Base-by-base conservation (phyloP, 352 stramenopile genomes). In the Globisporangium carolinianum region DNA sequence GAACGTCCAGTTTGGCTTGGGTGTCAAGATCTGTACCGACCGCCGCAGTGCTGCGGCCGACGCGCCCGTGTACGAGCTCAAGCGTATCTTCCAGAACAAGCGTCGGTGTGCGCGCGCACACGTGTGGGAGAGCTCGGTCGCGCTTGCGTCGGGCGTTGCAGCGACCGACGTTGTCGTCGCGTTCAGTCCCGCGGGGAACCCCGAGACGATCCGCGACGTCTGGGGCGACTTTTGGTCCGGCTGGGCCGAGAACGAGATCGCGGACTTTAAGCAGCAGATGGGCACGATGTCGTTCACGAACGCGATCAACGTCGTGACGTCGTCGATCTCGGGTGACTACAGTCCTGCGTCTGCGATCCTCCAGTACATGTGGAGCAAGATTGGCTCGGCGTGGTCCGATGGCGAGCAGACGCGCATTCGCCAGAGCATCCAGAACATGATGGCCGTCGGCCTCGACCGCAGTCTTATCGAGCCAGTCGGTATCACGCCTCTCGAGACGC, bases 371-470 rank as follows among this genome's bases (percentile, higher is more conserved):
- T 85, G 74, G 66, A 86, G 79, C 65, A 94, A 94, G 61, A 79
- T 94, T 32, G 81, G 83, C 35, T 72, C 76, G 53, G 82, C 84
- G 1, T 94, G 84, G 84, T 87, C 74, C 18, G 83, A 94, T 17
- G 84, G 84, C 36, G 84, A 94, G 65, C 76, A 91, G 48, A 94
- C 84, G 37, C 82, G 84, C 14, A 82, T 94, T 60, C 82, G 84
- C 11, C 84, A 94, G 58, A 89, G 80, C 58, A 81, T 94, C 15
- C 79, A 92, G 66, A 94, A 94, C 61, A 94, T 94, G 80, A 86
- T 92, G 48, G 74, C 82, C 4, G 71, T 90, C 45, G 79, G 72
- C 11, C 62, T 92, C n/a, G 82, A 92, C 71, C 82, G 84, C 47
- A 75, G 80, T 35, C 68, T 94, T 8, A 85, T 71, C 2, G 84